These are phyloP conservation scores for Kodamaea derodonti DNA, from an alignment of 1,139 yeast species.

Conservation along the genomic window DNA sequence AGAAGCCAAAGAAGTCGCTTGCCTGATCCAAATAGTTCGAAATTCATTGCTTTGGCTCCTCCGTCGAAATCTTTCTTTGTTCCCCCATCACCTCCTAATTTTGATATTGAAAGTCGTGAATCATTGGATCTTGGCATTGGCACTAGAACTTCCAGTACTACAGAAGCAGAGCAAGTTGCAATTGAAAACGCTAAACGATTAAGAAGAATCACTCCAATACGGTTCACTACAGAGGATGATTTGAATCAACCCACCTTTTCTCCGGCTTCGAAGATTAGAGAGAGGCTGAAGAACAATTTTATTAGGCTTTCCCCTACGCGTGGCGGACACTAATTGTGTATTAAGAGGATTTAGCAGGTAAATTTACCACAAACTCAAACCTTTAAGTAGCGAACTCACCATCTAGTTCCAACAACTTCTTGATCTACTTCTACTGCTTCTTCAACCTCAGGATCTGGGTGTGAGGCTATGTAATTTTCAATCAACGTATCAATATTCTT, in stretches of 20 bases:
- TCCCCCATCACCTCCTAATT: conserved; percentile 35
- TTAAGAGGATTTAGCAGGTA: too few relatives aligned
- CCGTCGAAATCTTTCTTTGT: conserved; percentile 7
- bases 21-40: conserved; percentile 6
- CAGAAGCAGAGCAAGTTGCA: conserved; percentile 17
- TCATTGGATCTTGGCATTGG: conserved; percentile 4
- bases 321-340: too few relatives aligned
- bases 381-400: conserved; percentile 6
- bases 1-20: neutral
- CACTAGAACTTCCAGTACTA: conserved; percentile 3
- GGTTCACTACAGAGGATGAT: conserved; percentile 34
- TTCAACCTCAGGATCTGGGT: neutral
- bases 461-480: neutral
- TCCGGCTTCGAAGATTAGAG: conserved; percentile 28
- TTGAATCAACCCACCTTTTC: conserved; percentile 28
- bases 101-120: conserved; percentile 10
- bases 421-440: neutral
- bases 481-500: conserved; percentile 5
- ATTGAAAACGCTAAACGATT: conserved; percentile 39
- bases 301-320: conserved; percentile 8
- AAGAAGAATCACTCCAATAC: conserved; percentile 37
- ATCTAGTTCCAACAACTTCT: conserved; percentile 8
- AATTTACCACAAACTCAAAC: too few relatives aligned
- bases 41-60: conserved; percentile 7
- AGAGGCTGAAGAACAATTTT: conserved; percentile 15